A percentile compares a stretch with the other conserved stretches of the same genome.
phyloP scores from a whole-genome alignment of 2,329 filamentous ascomycete genomes.

The Scytalidium sp. region DNA sequence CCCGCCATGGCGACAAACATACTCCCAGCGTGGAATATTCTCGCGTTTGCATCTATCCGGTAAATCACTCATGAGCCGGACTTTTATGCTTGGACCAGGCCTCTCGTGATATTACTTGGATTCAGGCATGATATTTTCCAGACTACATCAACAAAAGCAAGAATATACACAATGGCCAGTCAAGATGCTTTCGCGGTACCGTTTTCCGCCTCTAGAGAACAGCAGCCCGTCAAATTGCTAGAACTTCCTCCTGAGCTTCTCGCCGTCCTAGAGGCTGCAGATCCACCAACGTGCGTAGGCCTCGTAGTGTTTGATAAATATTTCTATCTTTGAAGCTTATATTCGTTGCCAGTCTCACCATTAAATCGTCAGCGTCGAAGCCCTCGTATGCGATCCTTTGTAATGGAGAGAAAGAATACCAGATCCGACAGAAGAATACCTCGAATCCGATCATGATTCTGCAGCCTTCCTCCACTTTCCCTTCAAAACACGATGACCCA shows the following conservation, averaged over 20 bases:
- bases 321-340: background rate
- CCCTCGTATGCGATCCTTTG: conserved; percentile 51
- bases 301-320: background rate
- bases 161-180: conserved; percentile 20
- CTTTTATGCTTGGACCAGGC: background rate
- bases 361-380: conserved; percentile 25
- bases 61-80: too few relatives aligned
- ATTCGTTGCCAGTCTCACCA: conserved; percentile 12
- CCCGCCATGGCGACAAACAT: background rate
- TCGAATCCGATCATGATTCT: conserved; percentile 64
- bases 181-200: conserved; percentile 41
- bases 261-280: conserved; percentile 49
- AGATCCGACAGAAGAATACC: conserved; percentile 63
- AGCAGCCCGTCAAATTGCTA: conserved; percentile 55
- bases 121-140: conserved; percentile 83
- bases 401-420: conserved; percentile 50
- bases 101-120: too few relatives aligned
- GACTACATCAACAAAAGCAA: conserved; percentile 33
- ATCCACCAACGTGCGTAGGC: conserved; percentile 48
- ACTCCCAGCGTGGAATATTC: background rate
- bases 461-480: conserved; percentile 26
- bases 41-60: too few relatives aligned
- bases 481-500: conserved; percentile 15
- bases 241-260: conserved; percentile 60
- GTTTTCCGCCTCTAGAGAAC: conserved; percentile 46